These are phyloP conservation scores for Colletotrichum sp. DNA, from an alignment of 2,329 filamentous ascomycete genomes.

Conservation along the genomic window DNA sequence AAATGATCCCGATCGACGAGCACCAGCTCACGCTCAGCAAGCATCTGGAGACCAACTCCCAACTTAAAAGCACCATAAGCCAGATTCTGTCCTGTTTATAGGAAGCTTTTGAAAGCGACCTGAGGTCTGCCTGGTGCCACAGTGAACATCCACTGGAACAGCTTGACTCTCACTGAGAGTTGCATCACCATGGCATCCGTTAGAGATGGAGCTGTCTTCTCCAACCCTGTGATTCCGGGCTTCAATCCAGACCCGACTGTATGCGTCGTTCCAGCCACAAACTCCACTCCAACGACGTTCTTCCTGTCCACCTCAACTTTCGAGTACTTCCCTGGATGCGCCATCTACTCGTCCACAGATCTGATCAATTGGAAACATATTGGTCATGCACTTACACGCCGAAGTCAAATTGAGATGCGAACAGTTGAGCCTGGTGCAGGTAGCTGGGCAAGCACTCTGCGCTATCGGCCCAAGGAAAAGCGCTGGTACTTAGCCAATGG, in stretches of 20 bases:
- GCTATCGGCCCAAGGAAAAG: conserved; percentile 41
- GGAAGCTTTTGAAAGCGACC: background rate
- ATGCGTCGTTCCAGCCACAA: conserved; percentile 37
- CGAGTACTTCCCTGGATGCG: conserved; percentile 66
- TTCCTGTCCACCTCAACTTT: conserved; percentile 68
- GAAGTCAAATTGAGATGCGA: conserved; percentile 56
- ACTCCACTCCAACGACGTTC: conserved; percentile 40
- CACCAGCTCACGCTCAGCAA: background rate
- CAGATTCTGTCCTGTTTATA: background rate
- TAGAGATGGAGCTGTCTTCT: conserved; percentile 27
- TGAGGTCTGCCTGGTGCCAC: background rate
- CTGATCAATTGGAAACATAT: conserved; percentile 59
- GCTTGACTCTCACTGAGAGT: background rate
- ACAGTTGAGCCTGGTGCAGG: conserved; percentile 57
- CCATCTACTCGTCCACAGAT: conserved; percentile 62
- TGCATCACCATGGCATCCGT: background rate
- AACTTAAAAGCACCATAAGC: background rate
- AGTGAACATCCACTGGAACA: background rate
- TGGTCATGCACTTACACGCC: conserved; percentile 54
- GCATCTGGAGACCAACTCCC: background rate
- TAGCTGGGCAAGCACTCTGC: conserved; percentile 52
- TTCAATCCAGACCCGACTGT: conserved; percentile 68
- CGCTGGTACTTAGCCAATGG: conserved; percentile 53
- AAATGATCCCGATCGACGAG: background rate
- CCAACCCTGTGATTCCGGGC: conserved; percentile 61